phyloP scores from a whole-genome alignment of 495 filamentous ascomycete species.

The Neurospora africana region DNA sequence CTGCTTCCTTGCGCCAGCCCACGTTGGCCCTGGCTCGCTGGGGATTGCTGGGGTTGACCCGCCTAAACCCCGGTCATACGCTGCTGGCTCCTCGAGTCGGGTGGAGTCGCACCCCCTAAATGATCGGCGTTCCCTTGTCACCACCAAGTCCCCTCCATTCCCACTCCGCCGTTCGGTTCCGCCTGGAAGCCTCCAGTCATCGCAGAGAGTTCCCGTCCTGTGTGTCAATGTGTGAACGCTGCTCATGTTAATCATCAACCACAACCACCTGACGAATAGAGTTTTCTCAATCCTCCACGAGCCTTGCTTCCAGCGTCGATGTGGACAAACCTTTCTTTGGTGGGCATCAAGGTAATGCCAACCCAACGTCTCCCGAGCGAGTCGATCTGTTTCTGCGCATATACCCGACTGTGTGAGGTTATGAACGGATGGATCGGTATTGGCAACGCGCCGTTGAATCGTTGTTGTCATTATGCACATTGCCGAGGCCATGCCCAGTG shows the following conservation, averaged over 20 bases:
- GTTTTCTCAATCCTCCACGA: constrained; percentile 30
- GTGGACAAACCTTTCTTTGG: constrained; percentile 3
- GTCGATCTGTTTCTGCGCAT: neutral
- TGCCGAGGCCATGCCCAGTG: neutral
- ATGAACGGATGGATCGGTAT: neutral
- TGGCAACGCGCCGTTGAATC: neutral
- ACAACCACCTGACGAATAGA: constrained; percentile 25
- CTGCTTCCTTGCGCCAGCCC: neutral
- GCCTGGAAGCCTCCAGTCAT: constrained; percentile 1
- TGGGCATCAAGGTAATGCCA: neutral
- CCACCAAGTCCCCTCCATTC: neutral
- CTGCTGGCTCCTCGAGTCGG: neutral
- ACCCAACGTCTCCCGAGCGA: neutral
- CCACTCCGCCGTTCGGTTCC: constrained; percentile 1
- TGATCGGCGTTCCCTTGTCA: constrained; percentile 12
- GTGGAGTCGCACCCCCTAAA: constrained; percentile 1
- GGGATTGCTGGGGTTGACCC: neutral
- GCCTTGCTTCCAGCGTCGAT: constrained; percentile 13
- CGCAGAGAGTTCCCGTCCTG: neutral
- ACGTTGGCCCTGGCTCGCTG: neutral
- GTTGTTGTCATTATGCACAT: neutral
- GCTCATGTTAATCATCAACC: constrained; percentile 9
- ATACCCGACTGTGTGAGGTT: neutral
- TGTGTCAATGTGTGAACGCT: neutral
- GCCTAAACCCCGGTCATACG: neutral